Conservation (phyloP, 805 yeast species). For the Zygosaccharomyces gambellarensis region DNA sequence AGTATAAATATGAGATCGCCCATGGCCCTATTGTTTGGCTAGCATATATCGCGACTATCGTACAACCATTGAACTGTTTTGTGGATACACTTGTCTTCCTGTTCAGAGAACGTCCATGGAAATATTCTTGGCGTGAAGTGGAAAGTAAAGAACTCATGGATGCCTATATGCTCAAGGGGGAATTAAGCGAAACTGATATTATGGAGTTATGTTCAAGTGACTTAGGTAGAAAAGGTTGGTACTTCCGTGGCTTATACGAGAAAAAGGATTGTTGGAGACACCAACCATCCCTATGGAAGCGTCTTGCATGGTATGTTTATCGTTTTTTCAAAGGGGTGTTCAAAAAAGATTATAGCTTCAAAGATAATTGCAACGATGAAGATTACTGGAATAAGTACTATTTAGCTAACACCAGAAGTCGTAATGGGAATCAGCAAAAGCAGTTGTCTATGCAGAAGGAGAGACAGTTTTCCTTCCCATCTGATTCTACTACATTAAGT, state of each 20-base stretch:
- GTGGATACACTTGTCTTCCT: conserved; percentile 74
- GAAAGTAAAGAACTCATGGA: conserved; percentile 22
- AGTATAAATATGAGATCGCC: conserved; percentile 42
- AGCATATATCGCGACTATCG: conserved; percentile 61
- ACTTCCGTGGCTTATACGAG: conserved; percentile 27
- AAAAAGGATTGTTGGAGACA: conserved; percentile 29
- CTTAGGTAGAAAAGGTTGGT: conserved; percentile 33
- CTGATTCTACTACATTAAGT: conserved; percentile 13
- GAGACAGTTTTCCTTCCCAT: conserved; percentile 14
- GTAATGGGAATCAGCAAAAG: conserved; percentile 2
- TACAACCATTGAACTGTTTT: conserved; percentile 76
- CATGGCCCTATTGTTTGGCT: conserved; percentile 60
- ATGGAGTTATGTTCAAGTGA: conserved; percentile 21
- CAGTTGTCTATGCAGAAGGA: conserved; percentile 6
- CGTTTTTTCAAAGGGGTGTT: conserved; percentile 19
- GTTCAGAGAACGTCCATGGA: conserved; percentile 79
- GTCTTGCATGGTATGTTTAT: conserved; percentile 24
- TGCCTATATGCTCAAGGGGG: conserved; percentile 23
- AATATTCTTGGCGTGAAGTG: conserved; percentile 36
- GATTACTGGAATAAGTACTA: conserved; percentile 24
- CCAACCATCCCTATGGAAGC: conserved; percentile 23
- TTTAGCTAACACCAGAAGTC: conserved; percentile 1
- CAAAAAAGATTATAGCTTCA: conserved; percentile 14
- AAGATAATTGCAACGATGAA: conserved; percentile 28
- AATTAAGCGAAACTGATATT: conserved; percentile 26